Conservation (phyloP, 169 alveolate species). For the Eimeria falciformis region DNA sequence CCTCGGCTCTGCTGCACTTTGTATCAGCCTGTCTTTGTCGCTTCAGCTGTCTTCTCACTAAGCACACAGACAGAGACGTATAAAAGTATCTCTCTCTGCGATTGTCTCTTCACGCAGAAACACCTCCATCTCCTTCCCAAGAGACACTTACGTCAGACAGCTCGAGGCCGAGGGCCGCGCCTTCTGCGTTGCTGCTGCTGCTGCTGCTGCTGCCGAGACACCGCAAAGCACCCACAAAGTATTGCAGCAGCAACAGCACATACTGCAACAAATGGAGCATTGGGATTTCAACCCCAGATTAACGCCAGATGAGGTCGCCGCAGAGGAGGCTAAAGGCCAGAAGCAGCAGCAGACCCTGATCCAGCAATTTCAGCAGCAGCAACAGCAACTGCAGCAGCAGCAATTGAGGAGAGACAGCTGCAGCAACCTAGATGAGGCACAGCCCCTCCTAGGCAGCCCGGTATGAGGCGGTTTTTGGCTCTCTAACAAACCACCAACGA, state of each 20-base stretch:
- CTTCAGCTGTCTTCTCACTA: not conserved
- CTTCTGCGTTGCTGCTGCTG: slow-evolving; percentile 72
- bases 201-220: slow-evolving; percentile 4
- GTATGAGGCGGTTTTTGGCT: not conserved
- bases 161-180: slow-evolving; percentile 73
- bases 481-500: not conserved
- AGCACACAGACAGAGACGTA: not conserved
- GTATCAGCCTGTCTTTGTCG: not conserved
- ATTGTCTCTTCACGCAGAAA: slow-evolving; percentile 9
- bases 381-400: slow-evolving; percentile 52
- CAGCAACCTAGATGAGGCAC: not conserved
- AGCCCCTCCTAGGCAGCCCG: slow-evolving; percentile 37
- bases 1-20: too few species aligned
- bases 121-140: slow-evolving; percentile 70
- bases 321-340: slow-evolving; percentile 39
- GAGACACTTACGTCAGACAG: slow-evolving; percentile 51
- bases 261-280: not conserved
- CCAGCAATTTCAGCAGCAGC: slow-evolving; percentile 50
- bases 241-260: slow-evolving; percentile 13
- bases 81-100: not conserved
- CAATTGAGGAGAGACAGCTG: slow-evolving; percentile 9
- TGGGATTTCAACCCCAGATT: slow-evolving; percentile 56
- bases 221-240: too few species aligned
- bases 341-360: not conserved
- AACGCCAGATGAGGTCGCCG: slow-evolving; percentile 51